Evolutionary conservation across 1,284 basidiomycete genomes (phyloP).

Genomic region (Sporisorium iseilematis-ciliati): DNA sequence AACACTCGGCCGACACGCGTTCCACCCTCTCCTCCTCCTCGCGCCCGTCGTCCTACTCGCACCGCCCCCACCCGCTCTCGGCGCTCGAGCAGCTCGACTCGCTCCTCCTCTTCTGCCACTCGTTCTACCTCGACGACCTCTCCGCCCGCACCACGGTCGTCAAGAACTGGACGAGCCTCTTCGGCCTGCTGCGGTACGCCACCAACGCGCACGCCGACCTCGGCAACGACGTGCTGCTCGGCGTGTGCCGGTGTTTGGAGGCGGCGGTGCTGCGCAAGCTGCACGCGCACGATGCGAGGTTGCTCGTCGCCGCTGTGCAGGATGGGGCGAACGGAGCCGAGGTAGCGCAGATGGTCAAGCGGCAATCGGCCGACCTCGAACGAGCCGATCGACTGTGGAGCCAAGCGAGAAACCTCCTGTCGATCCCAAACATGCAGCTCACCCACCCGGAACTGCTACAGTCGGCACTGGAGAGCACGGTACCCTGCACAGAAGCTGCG

Average conservation of each 20-base stretch:
- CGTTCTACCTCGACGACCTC: slow-evolving; percentile 72
- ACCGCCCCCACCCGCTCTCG: slow-evolving; percentile 63
- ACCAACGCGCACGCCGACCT: slow-evolving; percentile 36
- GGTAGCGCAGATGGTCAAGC: neutral
- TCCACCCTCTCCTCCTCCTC: slow-evolving; percentile 25
- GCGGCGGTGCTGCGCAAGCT: slow-evolving; percentile 46
- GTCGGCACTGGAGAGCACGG: neutral
- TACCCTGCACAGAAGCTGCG: neutral
- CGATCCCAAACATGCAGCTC: neutral
- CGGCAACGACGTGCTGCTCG: slow-evolving; percentile 41
- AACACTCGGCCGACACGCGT: slow-evolving; percentile 66
- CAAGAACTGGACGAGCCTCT: slow-evolving; percentile 52
- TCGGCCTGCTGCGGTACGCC: slow-evolving; percentile 48
- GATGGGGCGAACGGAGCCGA: neutral
- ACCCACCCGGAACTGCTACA: slow-evolving; percentile 14
- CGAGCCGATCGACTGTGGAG: slow-evolving; percentile 14
- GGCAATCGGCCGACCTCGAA: slow-evolving; percentile 18
- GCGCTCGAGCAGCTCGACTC: slow-evolving; percentile 72
- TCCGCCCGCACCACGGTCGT: slow-evolving; percentile 11
- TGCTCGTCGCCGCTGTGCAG: neutral
- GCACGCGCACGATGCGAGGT: slow-evolving; percentile 37
- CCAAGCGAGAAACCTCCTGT: slow-evolving; percentile 16
- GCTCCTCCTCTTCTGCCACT: slow-evolving; percentile 72
- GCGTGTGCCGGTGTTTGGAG: slow-evolving; percentile 53
- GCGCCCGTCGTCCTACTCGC: too few relatives aligned